Evolutionary conservation across 2,329 filamentous ascomycete genomes (phyloP), one percentile per base, ranked within the genome.

Genomic region (Thelonectria discophora): DNA sequence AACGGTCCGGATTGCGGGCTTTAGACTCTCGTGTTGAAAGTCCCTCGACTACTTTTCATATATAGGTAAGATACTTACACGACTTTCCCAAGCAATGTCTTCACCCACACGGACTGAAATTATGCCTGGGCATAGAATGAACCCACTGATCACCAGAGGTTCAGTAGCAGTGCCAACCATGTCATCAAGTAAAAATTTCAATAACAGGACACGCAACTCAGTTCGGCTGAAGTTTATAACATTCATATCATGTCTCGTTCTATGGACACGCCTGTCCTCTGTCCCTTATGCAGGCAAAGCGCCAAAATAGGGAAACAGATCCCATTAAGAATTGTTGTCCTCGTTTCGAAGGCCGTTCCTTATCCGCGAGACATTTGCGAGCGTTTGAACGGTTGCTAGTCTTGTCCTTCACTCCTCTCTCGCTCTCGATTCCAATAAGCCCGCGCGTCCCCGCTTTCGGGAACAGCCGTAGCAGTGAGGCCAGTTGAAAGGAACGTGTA

Each of bases 201-300:
- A 42, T 42, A 6, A 42, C 39, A 11, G n/a, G 39, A 34, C 13
- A 34, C 12, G 32, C 13, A 34, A 34, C 32, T 11, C 9, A 11
- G 32, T 11, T 5, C 8, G 32, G 13, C 12, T 3, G 12, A 34
- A 3, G 54, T 58, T 58, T 60, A 49, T 51, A 56, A 68, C 61
- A 66, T 69, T 64, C 49, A 65, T 52, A 55, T 69, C 68, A 63
- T 72, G 69, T 63, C 62, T 71, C 69, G 57, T 72, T 69, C 65
- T 72, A 72, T 67, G 67, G 60, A 71, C 66, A 69, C 67, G 37
- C 24, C 52, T 49, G 55, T 64, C 60, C 62, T 63, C 59, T 50
- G 47, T 57, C 49, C 54, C 63, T 62, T n/a, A n/a, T n/a, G n/a
- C n/a, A 34, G 63, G 47, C 47, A 58, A 62, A 48, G 51, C 46